These are phyloP conservation scores for Alisma plantagoaquatica DNA, from an alignment of 106 monocot species.

Conservation along the genomic window DNA sequence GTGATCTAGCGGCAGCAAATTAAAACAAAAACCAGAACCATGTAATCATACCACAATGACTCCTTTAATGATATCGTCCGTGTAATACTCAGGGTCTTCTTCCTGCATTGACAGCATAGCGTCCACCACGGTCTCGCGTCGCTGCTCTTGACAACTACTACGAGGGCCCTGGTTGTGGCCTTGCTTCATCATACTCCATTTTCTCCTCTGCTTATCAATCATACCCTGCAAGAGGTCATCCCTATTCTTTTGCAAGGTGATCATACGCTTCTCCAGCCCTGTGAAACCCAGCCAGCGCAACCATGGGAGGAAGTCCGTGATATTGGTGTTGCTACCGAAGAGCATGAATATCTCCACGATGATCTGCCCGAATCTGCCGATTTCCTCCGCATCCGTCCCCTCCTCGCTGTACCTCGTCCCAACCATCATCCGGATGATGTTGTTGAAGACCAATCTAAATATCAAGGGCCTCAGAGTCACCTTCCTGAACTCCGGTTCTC, in stretches of 20 bases:
- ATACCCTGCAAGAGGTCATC: conserved; percentile 19
- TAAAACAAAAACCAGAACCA: too few species aligned
- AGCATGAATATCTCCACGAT: conserved; percentile 11
- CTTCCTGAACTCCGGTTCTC: background rate
- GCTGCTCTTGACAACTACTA: background rate
- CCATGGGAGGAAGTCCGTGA: conserved; percentile 23
- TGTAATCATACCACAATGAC: conserved; percentile 13
- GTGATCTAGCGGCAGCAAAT: too few species aligned
- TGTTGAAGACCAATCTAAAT: conserved; percentile 23
- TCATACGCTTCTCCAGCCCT: conserved; percentile 17
- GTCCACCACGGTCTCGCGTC: conserved; percentile 16
- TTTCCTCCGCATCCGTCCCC: background rate
- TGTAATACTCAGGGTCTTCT: conserved; percentile 14
- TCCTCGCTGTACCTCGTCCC: conserved; percentile 28
- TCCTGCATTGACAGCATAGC: conserved; percentile 25
- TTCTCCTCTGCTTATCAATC: conserved; percentile 18
- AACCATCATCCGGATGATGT: conserved; percentile 18
- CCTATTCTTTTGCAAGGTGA: conserved; percentile 3
- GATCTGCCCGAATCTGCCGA: conserved; percentile 11
- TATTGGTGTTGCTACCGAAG: conserved; percentile 7
- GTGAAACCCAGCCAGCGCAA: conserved; percentile 18
- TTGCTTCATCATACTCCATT: background rate
- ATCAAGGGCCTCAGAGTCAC: conserved; percentile 31
- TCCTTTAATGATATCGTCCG: conserved; percentile 27
- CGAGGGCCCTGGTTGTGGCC: background rate